Conservation (phyloP, 2,329 filamentous ascomycete genomes). For the Microsporum canis region DNA sequence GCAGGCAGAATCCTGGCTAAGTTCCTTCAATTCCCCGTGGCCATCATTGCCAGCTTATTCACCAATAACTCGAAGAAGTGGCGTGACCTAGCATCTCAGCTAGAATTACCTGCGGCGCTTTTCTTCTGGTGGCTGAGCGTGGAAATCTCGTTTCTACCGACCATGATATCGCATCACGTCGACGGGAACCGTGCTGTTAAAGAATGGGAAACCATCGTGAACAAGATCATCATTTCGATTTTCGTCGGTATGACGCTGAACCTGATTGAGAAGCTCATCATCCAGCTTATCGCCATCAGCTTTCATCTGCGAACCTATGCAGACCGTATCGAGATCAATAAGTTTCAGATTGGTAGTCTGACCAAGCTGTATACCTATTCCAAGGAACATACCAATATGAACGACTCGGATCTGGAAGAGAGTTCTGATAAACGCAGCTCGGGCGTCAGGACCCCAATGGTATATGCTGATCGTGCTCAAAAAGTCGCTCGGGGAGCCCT, state of each 20-base stretch:
- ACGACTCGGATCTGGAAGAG: slow-evolving; percentile 67
- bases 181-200: slow-evolving; percentile 43
- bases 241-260: slow-evolving; percentile 73
- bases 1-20: slow-evolving; percentile 57
- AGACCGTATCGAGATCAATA: slow-evolving; percentile 82
- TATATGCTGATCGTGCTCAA: slow-evolving; percentile 55
- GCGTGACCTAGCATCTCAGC: slow-evolving; percentile 73
- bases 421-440: slow-evolving; percentile 41
- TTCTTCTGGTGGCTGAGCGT: slow-evolving; percentile 90
- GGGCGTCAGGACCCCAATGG: slow-evolving; percentile 63
- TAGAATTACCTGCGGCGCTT: slow-evolving; percentile 73
- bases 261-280: slow-evolving; percentile 81
- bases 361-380: slow-evolving; percentile 56
- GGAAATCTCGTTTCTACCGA: slow-evolving; percentile 74
- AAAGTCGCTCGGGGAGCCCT: slow-evolving; percentile 64
- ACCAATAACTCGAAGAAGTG: slow-evolving; percentile 89
- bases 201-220: slow-evolving; percentile 63
- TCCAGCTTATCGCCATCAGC: slow-evolving; percentile 85
- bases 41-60: slow-evolving; percentile 57
- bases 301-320: slow-evolving; percentile 88
- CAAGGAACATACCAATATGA: slow-evolving; percentile 52
- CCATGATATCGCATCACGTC: slow-evolving; percentile 56
- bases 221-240: slow-evolving; percentile 77
- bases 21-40: slow-evolving; percentile 50
- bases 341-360: slow-evolving; percentile 66